Evolutionary conservation across 805 yeast genomes (phyloP).

Genomic region (Brettanomyces sp.): DNA sequence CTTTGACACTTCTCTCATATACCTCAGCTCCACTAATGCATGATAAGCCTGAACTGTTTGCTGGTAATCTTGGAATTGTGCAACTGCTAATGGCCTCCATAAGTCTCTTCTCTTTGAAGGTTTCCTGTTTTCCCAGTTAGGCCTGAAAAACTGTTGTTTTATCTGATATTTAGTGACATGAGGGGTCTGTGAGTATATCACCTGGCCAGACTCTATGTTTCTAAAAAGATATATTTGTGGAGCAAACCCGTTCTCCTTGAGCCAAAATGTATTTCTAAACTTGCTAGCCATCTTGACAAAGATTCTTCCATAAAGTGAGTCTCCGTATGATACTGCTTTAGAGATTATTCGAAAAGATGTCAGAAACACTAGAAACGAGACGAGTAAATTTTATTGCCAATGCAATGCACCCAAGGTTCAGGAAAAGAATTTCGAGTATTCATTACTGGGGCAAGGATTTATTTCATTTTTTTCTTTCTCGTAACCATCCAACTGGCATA

Average conservation of each 20-base stretch:
- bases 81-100: slow-evolving; percentile 88
- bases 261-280: slow-evolving; percentile 52
- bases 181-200: slow-evolving; percentile 79
- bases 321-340: not conserved
- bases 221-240: slow-evolving; percentile 81
- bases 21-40: slow-evolving; percentile 64
- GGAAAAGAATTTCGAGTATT: too few relatives aligned
- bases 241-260: slow-evolving; percentile 51
- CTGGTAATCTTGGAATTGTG: slow-evolving; percentile 50
- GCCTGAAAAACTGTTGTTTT: slow-evolving; percentile 62
- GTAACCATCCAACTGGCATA: too few relatives aligned
- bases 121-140: slow-evolving; percentile 82
- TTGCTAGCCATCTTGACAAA: slow-evolving; percentile 24
- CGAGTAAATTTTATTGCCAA: too few relatives aligned
- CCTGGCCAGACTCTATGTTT: slow-evolving; percentile 84
- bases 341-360: not conserved
- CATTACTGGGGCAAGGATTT: too few relatives aligned
- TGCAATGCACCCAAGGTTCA: too few relatives aligned
- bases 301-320: too few relatives aligned
- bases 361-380: too few relatives aligned
- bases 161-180: slow-evolving; percentile 43
- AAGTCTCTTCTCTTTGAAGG: slow-evolving; percentile 77
- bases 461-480: too few relatives aligned
- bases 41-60: slow-evolving; percentile 65
- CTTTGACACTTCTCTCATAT: slow-evolving; percentile 57